Evolutionary conservation across 352 stramenopile genomes (phyloP), one percentile per base, ranked within the genome.

Genomic region (Pythium aquatile): DNA sequence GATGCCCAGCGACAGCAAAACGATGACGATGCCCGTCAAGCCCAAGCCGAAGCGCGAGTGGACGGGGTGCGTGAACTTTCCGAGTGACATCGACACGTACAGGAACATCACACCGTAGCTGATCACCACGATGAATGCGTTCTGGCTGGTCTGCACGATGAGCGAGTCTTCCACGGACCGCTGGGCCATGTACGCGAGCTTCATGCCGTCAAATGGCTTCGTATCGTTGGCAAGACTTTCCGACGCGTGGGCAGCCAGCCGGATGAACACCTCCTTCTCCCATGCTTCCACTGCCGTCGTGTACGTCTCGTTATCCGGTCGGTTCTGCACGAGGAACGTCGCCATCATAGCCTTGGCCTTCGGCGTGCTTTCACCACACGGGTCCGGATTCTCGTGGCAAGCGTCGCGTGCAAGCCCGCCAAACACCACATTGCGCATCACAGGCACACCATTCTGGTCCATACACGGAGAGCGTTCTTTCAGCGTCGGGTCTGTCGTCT

Each of bases 81-180:
- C 90, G 14, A 97, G 73, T 30, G 88, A 91, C 24, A 91, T 73
- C 11, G 87, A 91, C 26, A 97, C 86, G 70, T 97, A 97, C 4
- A 94, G 46, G 64, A 97, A 96, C 90, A 97, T 97, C 30, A 90
- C 81, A n/a, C 85, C 24, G 65, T 97, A 97, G 60, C 81, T 94
- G n/a, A 93, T 65, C 1, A 82, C 75, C 28, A 96, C 85, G 46
- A 97, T 85, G 66, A 95, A 96, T 4, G 86, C 84, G 63, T 97
- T 97, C 58, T 96, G 83, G 26, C 77, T 81, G 24, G 85, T 94
- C 63, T 97, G 87, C n/a, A 94, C 81, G 13, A 79, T 63, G 5
- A 97, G 72, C 55, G 85, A 91, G 61, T 97, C 90, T 14, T 84
- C 75, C 39, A 97, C 74, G 3, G 85, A 96, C 26, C 90, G 81